Evolutionary conservation across 176 grass and related monocot species (phyloP).

Genomic region (Musa troglodytarum): DNA sequence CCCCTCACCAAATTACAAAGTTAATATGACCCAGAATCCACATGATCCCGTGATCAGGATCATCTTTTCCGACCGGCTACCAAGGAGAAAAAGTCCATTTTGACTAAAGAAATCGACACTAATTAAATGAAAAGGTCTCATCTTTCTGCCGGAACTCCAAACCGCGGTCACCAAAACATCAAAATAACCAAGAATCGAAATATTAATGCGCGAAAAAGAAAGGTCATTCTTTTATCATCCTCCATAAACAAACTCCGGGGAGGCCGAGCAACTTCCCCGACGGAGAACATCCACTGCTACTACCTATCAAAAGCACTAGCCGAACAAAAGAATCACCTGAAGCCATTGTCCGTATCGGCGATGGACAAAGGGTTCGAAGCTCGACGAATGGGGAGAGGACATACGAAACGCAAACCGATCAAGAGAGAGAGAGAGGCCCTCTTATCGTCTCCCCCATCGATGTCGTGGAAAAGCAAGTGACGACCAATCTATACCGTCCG

Average conservation of each 20-base stretch:
- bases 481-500: background rate
- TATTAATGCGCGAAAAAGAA: background rate
- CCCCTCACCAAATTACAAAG: background rate
- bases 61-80: background rate
- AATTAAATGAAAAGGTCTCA: background rate
- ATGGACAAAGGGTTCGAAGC: background rate
- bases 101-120: background rate
- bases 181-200: background rate
- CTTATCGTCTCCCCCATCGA: no score
- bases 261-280: background rate
- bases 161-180: no score
- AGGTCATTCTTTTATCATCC: background rate
- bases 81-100: background rate
- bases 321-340: background rate
- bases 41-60: background rate
- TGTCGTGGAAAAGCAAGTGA: no score
- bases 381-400: background rate
- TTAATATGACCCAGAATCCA: background rate
- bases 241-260: background rate
- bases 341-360: background rate
- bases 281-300: background rate
- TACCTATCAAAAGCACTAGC: background rate
- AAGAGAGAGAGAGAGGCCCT: background rate
- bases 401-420: background rate
- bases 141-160: no score